Evolutionary conservation across 805 yeast species (phyloP).

Genomic region (Saccharomycopsis capsularis): DNA sequence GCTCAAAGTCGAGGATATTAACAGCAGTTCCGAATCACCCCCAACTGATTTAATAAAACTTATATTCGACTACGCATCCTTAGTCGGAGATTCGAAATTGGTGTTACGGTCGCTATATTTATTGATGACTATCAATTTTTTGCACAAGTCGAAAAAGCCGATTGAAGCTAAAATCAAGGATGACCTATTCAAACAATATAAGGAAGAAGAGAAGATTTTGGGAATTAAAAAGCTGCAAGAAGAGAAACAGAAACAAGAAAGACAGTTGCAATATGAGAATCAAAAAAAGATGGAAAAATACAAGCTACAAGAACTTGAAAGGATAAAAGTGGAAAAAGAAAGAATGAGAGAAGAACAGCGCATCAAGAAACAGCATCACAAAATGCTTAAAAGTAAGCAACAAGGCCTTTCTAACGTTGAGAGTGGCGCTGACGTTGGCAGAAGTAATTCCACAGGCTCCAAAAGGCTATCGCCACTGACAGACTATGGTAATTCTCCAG

Average conservation of each 20-base stretch:
- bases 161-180: slow-evolving; percentile 20
- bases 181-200: neutral
- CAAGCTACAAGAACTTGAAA: neutral
- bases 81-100: slow-evolving; percentile 58
- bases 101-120: slow-evolving; percentile 51
- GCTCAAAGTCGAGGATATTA: slow-evolving; percentile 23
- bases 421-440: neutral
- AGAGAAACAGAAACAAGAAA: neutral
- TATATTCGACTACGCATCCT: slow-evolving; percentile 53
- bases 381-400: neutral
- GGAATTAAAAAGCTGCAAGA: slow-evolving; percentile 1
- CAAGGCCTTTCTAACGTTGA: too few species aligned
- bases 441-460: neutral
- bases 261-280: slow-evolving; percentile 3
- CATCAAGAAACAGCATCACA: neutral
- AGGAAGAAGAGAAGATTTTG: slow-evolving; percentile 6
- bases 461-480: neutral
- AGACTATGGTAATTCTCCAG: neutral
- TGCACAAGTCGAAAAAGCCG: slow-evolving; percentile 28
- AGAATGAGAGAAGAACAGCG: slow-evolving; percentile 11
- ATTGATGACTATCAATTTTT: slow-evolving; percentile 39
- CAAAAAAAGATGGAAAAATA: slow-evolving; percentile 3
- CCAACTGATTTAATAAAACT: slow-evolving; percentile 36
- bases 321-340: slow-evolving; percentile 9
- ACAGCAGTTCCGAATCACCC: slow-evolving; percentile 13